Percentiles rank a stretch among this genome's conserved stretches.
phyloP scores from a whole-genome alignment of 257 asterid genomes.

The Solanum chiquidenum region DNA sequence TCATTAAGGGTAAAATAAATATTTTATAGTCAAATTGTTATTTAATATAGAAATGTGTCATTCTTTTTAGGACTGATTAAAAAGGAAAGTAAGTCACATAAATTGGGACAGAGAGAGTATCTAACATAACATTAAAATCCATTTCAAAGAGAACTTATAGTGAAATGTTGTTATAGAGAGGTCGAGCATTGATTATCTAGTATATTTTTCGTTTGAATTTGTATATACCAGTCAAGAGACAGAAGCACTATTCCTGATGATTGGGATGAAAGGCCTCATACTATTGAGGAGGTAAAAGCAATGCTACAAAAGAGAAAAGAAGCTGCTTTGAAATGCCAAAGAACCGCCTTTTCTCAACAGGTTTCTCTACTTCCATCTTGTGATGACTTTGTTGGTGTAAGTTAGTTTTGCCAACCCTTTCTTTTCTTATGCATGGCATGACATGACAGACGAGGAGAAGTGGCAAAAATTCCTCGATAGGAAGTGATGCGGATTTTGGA shows the following conservation, averaged over 20 bases:
- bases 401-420: neutral
- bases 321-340: conserved; percentile 12
- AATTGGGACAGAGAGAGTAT: too few species aligned
- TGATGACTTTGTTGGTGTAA: neutral
- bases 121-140: neutral
- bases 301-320: conserved; percentile 16
- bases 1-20: too few species aligned
- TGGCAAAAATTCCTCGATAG: conserved; percentile 18
- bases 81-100: too few species aligned
- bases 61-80: too few species aligned
- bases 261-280: conserved; percentile 25
- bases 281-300: conserved; percentile 23
- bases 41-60: too few species aligned
- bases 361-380: neutral
- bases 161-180: neutral
- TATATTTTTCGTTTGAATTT: neutral
- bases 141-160: neutral
- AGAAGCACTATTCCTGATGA: conserved; percentile 22
- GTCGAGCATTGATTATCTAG: neutral
- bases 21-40: too few species aligned
- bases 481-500: conserved; percentile 19
- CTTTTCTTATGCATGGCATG: neutral
- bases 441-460: conserved; percentile 10
- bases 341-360: conserved; percentile 24
- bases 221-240: conserved; percentile 15